Evolutionary conservation across 2,329 filamentous ascomycete species (phyloP).

Genomic region (Geosmithia flava): DNA sequence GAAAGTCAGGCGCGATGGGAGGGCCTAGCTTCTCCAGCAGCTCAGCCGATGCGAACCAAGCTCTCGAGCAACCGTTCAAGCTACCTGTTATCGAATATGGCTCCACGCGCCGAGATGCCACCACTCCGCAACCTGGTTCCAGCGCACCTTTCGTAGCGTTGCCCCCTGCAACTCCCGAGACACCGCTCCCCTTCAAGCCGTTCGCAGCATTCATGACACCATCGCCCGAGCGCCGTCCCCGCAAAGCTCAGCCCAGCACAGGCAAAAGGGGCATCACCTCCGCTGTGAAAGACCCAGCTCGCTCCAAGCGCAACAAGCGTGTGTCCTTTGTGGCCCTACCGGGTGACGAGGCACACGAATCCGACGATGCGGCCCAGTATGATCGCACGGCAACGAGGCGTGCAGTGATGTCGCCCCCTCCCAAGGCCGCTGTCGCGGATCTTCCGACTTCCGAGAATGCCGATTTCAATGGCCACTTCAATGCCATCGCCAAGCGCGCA

Average conservation of each 20-base stretch:
- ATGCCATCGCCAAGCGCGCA: conserved; percentile 23
- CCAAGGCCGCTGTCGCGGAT: conserved; percentile 18
- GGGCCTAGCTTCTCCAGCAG: too few relatives aligned
- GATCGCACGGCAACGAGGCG: not conserved
- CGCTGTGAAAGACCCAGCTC: conserved; percentile 17
- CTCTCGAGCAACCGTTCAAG: too few relatives aligned
- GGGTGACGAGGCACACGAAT: conserved; percentile 9
- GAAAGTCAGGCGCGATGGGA: too few relatives aligned
- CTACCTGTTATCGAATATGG: too few relatives aligned
- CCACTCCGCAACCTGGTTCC: not conserved
- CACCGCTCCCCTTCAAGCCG: conserved; percentile 34
- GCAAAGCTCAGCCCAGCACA: conserved; percentile 7
- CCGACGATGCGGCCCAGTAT: not conserved
- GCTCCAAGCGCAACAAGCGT: conserved; percentile 11
- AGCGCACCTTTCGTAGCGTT: not conserved
- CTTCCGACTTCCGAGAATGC: conserved; percentile 19
- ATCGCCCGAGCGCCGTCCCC: conserved; percentile 24
- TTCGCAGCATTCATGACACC: conserved; percentile 40
- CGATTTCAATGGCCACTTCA: conserved; percentile 35
- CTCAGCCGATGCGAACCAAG: too few relatives aligned
- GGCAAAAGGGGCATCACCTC: conserved; percentile 20
- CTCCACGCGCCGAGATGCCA: not conserved
- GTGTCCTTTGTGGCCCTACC: conserved; percentile 25
- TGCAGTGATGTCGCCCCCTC: conserved; percentile 30
- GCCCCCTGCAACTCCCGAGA: conserved; percentile 25